Evolutionary conservation across 2,329 filamentous ascomycete species (phyloP).

Genomic region (Fusarium nodosum): DNA sequence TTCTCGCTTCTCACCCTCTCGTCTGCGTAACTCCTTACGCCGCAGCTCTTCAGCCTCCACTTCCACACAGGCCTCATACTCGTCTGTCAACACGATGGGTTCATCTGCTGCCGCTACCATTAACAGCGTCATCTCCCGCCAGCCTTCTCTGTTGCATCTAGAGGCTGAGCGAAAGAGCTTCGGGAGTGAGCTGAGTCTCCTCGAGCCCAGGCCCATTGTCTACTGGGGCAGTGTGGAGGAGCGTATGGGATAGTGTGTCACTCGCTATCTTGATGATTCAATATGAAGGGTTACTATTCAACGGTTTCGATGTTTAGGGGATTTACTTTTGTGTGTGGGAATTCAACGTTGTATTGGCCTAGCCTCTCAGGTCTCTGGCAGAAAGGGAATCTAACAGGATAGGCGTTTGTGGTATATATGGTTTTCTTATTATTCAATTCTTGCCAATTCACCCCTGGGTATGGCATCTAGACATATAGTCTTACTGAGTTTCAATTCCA

Average conservation of each 20-base stretch:
- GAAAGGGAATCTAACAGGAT: slow-evolving; percentile 15
- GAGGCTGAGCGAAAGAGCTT: slow-evolving; percentile 70
- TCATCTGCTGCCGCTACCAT: slow-evolving; percentile 64
- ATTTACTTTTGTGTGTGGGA: slow-evolving; percentile 1
- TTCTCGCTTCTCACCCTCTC: slow-evolving; percentile 64
- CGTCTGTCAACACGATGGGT: slow-evolving; percentile 61
- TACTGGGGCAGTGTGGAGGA: slow-evolving; percentile 75
- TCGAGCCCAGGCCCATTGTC: slow-evolving; percentile 73
- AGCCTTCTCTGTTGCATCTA: slow-evolving; percentile 68
- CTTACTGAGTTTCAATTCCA: slow-evolving; percentile 24
- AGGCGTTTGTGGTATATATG: slow-evolving; percentile 29
- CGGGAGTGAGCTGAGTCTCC: slow-evolving; percentile 66
- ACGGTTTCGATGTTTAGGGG: slow-evolving; percentile 16
- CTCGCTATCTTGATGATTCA: slow-evolving; percentile 15
- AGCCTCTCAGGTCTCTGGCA: slow-evolving; percentile 23
- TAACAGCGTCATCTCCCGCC: slow-evolving; percentile 71
- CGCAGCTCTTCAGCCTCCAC: slow-evolving; percentile 63
- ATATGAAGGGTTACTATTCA: slow-evolving; percentile 8
- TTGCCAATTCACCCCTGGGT: slow-evolving; percentile 15
- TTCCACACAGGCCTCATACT: slow-evolving; percentile 52
- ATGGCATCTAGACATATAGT: slow-evolving; percentile 23
- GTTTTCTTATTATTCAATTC: slow-evolving; percentile 30
- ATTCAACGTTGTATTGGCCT: slow-evolving; percentile 33
- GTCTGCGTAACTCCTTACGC: slow-evolving; percentile 66
- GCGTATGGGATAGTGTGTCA: slow-evolving; percentile 60